Conservation (phyloP, 306 rosid genomes). For the Cucurbita argyrosperma region DNA sequence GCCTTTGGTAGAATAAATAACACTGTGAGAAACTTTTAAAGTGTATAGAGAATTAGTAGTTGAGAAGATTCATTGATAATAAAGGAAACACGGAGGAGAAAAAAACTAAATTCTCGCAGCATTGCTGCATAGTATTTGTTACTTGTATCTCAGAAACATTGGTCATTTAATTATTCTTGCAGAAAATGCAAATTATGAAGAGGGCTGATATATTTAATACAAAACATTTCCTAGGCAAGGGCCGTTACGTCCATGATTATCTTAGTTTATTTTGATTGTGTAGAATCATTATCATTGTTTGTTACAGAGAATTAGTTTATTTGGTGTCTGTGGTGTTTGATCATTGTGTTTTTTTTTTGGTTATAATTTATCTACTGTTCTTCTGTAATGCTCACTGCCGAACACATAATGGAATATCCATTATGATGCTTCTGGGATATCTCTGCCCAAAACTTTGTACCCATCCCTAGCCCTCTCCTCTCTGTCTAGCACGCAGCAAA, state of each 20-base stretch:
- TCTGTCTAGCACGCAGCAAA: not conserved
- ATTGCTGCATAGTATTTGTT: not conserved
- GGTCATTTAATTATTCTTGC: not conserved
- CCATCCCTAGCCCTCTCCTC: not conserved
- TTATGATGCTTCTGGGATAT: not conserved
- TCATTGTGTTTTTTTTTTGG: not conserved
- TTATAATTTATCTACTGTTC: not conserved
- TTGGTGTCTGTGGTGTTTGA: not conserved
- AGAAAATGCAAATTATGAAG: not conserved
- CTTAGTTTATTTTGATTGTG: not conserved
- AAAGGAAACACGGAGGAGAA: not conserved
- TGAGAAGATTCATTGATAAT: not conserved
- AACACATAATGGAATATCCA: not conserved
- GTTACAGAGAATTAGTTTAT: not conserved
- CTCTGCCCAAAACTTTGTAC: not conserved
- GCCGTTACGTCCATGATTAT: not conserved
- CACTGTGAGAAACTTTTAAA: not conserved
- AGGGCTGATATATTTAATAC: not conserved
- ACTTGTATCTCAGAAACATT: not conserved
- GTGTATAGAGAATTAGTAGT: not conserved
- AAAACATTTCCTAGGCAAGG: not conserved
- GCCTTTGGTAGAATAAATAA: constrained; percentile 2
- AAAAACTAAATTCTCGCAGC: not conserved
- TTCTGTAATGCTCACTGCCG: not conserved
- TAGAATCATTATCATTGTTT: not conserved